A percentile compares a stretch with the other conserved stretches of the same genome.
These are phyloP conservation scores for Paramecium tetraurelia DNA, from an alignment of 73 alveolate genomes.

Conservation along the genomic window DNA sequence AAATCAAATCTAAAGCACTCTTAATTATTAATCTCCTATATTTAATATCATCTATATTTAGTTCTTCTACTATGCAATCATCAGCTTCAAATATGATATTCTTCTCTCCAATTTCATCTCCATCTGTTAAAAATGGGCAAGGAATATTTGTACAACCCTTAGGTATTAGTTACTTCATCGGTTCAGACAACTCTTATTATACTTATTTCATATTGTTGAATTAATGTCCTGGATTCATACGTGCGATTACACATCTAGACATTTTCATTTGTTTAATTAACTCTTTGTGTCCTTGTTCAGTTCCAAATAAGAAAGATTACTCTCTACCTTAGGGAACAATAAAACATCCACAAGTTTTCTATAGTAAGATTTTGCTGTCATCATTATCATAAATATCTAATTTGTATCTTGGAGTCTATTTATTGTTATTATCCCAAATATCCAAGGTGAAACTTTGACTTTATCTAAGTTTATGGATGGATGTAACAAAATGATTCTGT, in stretches of 20 bases:
- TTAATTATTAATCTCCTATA: constrained; percentile 56
- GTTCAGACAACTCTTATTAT: constrained; percentile 37
- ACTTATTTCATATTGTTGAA: constrained; percentile 47
- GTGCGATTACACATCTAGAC: constrained; percentile 58
- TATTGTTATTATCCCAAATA: constrained; percentile 51
- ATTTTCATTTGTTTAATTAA: constrained; percentile 16
- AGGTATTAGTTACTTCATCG: constrained; percentile 46
- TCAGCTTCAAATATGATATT: constrained; percentile 45
- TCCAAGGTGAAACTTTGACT: constrained; percentile 47
- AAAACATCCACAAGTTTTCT: constrained; percentile 62
- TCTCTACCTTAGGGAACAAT: constrained; percentile 62
- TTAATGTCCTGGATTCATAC: constrained; percentile 59
- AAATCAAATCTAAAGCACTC: constrained; percentile 39
- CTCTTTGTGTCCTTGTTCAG: constrained; percentile 54
- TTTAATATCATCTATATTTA: constrained; percentile 18
- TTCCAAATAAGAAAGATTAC: constrained; percentile 35
- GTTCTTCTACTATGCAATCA: constrained; percentile 55
- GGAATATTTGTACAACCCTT: constrained; percentile 59
- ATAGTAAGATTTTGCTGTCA: neutral
- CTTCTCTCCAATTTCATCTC: constrained; percentile 62
- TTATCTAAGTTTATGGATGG: constrained; percentile 36
- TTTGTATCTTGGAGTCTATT: constrained; percentile 42
- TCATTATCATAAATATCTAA: constrained; percentile 42
- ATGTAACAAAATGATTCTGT: constrained; percentile 48
- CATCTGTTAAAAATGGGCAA: constrained; percentile 59